Percentiles rank a stretch among this genome's conserved stretches.
Evolutionary conservation across 2,329 filamentous ascomycete genomes (phyloP).

Genomic region (Massarina eburnea): DNA sequence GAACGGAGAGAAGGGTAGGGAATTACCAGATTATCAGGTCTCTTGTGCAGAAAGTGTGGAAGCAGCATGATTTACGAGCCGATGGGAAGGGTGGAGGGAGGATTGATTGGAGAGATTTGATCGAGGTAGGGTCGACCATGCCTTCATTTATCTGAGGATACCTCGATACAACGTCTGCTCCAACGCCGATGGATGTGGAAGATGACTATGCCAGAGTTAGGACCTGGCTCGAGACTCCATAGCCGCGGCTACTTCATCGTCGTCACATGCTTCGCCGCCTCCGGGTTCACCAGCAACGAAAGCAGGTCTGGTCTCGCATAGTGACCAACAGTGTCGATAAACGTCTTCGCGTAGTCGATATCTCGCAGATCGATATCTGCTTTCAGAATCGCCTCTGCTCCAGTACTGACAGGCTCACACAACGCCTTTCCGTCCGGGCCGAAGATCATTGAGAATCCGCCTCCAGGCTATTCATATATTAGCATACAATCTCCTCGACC

Average conservation of each 20-base stretch:
- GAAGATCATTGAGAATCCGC: conserved; percentile 38
- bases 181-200: no score
- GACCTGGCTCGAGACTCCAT: no score
- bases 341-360: conserved; percentile 18
- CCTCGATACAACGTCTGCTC: no score
- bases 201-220: no score
- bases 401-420: conserved; percentile 23
- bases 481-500: neutral
- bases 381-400: conserved; percentile 41
- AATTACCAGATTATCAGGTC: conserved; percentile 49
- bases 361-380: conserved; percentile 42
- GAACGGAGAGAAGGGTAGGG: conserved; percentile 47
- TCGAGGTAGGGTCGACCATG: conserved; percentile 25
- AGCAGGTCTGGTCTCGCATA: conserved; percentile 20
- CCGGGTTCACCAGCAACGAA: conserved; percentile 15
- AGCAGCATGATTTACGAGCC: conserved; percentile 47
- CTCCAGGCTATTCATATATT: conserved; percentile 12
- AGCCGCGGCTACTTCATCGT: conserved; percentile 8
- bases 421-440: conserved; percentile 34
- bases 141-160: conserved; percentile 31
- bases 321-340: conserved; percentile 17
- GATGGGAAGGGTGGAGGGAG: conserved; percentile 31
- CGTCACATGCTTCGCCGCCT: conserved; percentile 19
- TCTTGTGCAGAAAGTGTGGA: conserved; percentile 52
- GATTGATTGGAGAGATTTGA: conserved; percentile 45